Conservation (phyloP, 805 yeast species). For the Yarrowia sp. region DNA sequence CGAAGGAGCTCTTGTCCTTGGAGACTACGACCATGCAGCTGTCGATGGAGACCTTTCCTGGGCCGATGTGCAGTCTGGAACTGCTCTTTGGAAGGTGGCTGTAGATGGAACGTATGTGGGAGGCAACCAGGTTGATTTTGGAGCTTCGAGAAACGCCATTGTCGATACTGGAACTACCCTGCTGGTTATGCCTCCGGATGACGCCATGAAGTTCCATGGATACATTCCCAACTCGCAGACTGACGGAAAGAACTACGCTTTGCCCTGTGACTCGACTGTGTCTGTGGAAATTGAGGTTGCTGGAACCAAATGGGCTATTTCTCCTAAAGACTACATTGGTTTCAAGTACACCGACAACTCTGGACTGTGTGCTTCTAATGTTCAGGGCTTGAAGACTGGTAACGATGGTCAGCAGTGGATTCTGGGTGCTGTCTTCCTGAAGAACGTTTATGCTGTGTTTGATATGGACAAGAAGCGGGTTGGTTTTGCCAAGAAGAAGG, state of each 20-base stretch:
- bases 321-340: conserved; percentile 59
- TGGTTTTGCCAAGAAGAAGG: conserved; percentile 60
- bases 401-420: conserved; percentile 59
- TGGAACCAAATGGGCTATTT: conserved; percentile 56
- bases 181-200: conserved; percentile 60
- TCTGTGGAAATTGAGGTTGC: conserved; percentile 55
- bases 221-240: conserved; percentile 59
- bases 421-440: conserved; percentile 67
- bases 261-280: conserved; percentile 60
- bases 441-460: conserved; percentile 62
- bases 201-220: conserved; percentile 62
- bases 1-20: conserved; percentile 57
- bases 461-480: conserved; percentile 59
- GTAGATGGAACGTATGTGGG: conserved; percentile 53
- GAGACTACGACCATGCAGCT: conserved; percentile 52
- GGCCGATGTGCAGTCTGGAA: conserved; percentile 48
- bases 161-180: conserved; percentile 75
- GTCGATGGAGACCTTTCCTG: conserved; percentile 56
- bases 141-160: conserved; percentile 51
- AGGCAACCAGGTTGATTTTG: conserved; percentile 50
- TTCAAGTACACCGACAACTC: conserved; percentile 53
- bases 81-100: conserved; percentile 59
- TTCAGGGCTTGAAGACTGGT: conserved; percentile 61
- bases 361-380: conserved; percentile 68
- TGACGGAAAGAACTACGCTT: conserved; percentile 69